Percentiles rank a stretch among this genome's conserved stretches.
Evolutionary conservation across 345 rosid genomes (phyloP).

Genomic region (Melaleuca alternifolia): DNA sequence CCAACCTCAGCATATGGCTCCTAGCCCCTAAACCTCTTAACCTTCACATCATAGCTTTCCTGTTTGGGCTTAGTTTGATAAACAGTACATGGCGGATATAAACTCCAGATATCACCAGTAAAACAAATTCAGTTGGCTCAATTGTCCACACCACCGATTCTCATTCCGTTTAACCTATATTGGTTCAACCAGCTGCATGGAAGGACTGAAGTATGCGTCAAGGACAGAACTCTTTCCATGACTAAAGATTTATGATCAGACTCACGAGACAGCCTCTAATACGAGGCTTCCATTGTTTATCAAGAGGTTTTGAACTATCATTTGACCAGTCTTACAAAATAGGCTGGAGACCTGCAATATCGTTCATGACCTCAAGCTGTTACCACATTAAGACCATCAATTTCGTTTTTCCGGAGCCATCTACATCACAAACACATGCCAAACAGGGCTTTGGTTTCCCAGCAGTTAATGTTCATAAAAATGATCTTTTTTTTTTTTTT

Average conservation of each 20-base stretch:
- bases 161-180: neutral
- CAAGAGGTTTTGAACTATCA: neutral
- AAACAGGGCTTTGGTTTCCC: neutral
- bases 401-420: neutral
- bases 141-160: neutral
- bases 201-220: neutral
- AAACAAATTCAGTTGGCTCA: neutral
- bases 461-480: neutral
- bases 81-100: neutral
- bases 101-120: neutral
- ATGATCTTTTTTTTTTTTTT: too few species aligned
- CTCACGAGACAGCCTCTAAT: neutral
- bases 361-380: neutral
- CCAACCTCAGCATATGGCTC: neutral
- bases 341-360: neutral
- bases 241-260: neutral
- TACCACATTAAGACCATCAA: neutral
- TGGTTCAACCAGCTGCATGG: neutral
- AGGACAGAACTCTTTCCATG: neutral
- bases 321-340: neutral
- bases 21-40: neutral
- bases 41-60: neutral
- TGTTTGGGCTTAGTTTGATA: neutral
- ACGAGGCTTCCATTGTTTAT: neutral
- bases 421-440: neutral